Base-by-base conservation (phyloP, 2,329 filamentous ascomycete genomes). In the Aspergillus amoenus region DNA sequence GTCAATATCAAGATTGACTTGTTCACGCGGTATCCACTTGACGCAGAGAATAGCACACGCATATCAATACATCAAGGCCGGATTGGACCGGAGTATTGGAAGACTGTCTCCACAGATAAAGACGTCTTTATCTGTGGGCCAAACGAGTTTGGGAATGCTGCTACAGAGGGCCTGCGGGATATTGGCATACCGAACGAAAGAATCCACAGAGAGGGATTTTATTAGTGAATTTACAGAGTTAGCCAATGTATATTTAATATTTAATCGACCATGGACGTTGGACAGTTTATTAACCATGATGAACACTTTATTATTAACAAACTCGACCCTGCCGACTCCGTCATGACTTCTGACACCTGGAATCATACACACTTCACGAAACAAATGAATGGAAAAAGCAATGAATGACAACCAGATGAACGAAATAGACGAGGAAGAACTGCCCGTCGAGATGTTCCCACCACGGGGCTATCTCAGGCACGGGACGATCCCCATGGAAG, bases 81-180 rank as follows among this genome's bases (percentile, higher is more conserved):
- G 2, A 32, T 55, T 24, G 22, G n/a, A 42, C 27, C 43, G 6
- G 37, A 55, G 12, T 61, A 57, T 22, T 64, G 61, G 63, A 34
- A 21, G 11, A 21, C 21, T 6, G 21, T 46, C 15, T 15, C 58
- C 3, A 44, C 24, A 1, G 24, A 55, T 15, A 60, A 63, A 40
- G 53, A 64, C 2, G 56, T 60, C 13, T 59, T 67, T 8, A 62
- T 68, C 18, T 67, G 64, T 49, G 64, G 65, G 1, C 65, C 65
- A 2, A 62, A 58, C 40, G 55, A 32, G 12, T 66, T 68, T 40
- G 64, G 60, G n/a, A 59, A 66, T 49, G 47, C 55, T 8, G 64
- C 52, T 3, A 51, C 56, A 2, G 61, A 65, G 13, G 58, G 61
- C 17, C 40, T 68, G 21, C 57, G 52, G n/a, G 60, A 18, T 5